phyloP scores from a whole-genome alignment of 495 filamentous ascomycete species.

The Xylaria venustula region DNA sequence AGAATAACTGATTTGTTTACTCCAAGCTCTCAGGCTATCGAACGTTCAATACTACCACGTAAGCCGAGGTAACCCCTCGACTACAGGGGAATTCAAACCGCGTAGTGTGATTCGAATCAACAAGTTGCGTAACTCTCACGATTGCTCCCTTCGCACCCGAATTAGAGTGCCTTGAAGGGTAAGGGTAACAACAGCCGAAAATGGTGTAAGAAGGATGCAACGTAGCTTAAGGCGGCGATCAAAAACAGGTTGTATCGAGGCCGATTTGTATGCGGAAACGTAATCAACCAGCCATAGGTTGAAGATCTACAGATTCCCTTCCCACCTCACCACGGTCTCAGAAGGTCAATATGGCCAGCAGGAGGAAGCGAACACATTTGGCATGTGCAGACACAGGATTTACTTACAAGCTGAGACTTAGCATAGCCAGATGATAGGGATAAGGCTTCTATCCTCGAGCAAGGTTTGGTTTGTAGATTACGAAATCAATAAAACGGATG shows the following conservation, averaged over 20 bases:
- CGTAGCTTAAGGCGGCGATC: slow-evolving; percentile 28
- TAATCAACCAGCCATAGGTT: slow-evolving; percentile 24
- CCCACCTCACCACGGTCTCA: neutral
- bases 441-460: neutral
- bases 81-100: no score
- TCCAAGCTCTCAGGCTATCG: no score
- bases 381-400: neutral
- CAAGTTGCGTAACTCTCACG: no score
- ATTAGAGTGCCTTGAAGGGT: neutral
- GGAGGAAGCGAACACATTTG: neutral
- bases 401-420: no score
- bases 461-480: neutral
- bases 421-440: neutral
- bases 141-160: neutral
- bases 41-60: no score
- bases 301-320: slow-evolving; percentile 1
- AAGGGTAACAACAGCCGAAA: neutral
- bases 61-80: no score
- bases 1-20: no score
- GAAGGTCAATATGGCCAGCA: neutral
- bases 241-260: slow-evolving; percentile 21
- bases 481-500: slow-evolving; percentile 2
- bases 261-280: neutral
- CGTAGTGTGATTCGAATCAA: no score
- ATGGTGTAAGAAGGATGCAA: slow-evolving; percentile 13